These are phyloP conservation scores for Scutellaria barbata DNA, from an alignment of 257 asterid species.

Conservation along the genomic window DNA sequence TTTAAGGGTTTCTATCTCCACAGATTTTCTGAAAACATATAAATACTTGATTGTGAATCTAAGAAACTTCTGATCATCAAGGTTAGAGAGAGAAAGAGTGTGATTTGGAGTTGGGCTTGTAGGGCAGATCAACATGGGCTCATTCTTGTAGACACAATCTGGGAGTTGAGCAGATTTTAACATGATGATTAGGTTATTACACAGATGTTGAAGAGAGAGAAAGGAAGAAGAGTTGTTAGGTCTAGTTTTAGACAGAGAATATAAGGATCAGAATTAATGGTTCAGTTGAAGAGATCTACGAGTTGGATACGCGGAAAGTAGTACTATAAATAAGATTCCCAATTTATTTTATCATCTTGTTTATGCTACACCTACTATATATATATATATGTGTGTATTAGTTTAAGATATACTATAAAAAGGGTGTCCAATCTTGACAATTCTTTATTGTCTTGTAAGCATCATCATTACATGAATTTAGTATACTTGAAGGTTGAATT, in stretches of 20 bases:
- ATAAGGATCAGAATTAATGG: too few species aligned
- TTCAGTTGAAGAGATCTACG: too few species aligned
- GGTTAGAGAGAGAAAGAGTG: conserved; percentile 68
- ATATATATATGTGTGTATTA: too few species aligned
- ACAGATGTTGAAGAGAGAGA: too few species aligned
- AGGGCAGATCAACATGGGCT: conserved; percentile 58
- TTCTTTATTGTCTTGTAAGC: too few species aligned
- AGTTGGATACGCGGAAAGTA: conserved; percentile 1
- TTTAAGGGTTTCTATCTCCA: conserved; percentile 48
- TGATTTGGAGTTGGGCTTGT: conserved; percentile 55
- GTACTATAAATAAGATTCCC: not conserved
- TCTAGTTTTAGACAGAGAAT: too few species aligned
- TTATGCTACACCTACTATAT: not conserved
- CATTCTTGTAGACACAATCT: conserved; percentile 53
- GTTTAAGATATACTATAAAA: too few species aligned
- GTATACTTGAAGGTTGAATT: too few species aligned
- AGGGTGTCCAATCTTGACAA: too few species aligned
- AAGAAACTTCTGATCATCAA: conserved; percentile 80
- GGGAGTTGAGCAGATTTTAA: conserved; percentile 54
- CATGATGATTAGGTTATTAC: conserved; percentile 35
- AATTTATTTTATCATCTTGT: not conserved
- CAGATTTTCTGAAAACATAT: conserved; percentile 55
- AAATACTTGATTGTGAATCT: conserved; percentile 77
- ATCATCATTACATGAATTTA: too few species aligned
- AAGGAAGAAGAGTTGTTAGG: not conserved